Evolutionary conservation across 169 alveolate genomes (phyloP).

Genomic region (Cryptosporidium meleagridis): DNA sequence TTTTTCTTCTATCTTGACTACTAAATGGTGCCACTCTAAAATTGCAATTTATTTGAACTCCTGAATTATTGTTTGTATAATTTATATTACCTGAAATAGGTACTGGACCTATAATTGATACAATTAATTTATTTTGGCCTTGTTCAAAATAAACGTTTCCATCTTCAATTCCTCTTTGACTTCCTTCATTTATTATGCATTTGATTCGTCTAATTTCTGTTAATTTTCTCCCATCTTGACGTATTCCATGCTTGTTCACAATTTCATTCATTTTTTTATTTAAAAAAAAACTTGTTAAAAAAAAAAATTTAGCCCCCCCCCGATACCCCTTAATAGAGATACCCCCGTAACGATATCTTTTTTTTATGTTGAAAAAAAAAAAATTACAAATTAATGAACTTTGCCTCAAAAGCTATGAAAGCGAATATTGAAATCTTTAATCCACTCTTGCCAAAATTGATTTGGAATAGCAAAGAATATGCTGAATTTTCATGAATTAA

Average conservation of each 20-base stretch:
- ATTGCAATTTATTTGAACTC: constrained; percentile 27
- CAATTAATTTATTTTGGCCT: constrained; percentile 49
- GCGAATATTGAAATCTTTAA: too few species aligned
- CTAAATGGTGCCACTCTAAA: constrained; percentile 50
- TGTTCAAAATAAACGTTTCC: constrained; percentile 54
- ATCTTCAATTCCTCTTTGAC: constrained; percentile 33
- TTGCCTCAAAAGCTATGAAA: too few species aligned
- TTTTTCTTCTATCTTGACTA: constrained; percentile 58
- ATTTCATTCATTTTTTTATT: constrained; percentile 31
- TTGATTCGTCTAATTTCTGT: constrained; percentile 50
- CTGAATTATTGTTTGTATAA: neutral
- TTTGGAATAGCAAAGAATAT: neutral
- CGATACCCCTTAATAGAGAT: too few species aligned
- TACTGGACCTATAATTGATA: constrained; percentile 45
- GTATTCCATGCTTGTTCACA: constrained; percentile 32
- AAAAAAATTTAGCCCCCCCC: too few species aligned
- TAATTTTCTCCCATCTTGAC: constrained; percentile 52
- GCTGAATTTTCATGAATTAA: neutral
- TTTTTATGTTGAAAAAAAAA: too few species aligned
- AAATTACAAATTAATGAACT: too few species aligned
- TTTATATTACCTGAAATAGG: constrained; percentile 11
- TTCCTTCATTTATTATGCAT: constrained; percentile 18
- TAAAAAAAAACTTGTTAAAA: neutral
- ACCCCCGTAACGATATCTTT: too few species aligned
- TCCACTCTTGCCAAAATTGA: neutral